Conservation (phyloP, 2,329 filamentous ascomycete genomes). For the Claviceps maximensis region DNA sequence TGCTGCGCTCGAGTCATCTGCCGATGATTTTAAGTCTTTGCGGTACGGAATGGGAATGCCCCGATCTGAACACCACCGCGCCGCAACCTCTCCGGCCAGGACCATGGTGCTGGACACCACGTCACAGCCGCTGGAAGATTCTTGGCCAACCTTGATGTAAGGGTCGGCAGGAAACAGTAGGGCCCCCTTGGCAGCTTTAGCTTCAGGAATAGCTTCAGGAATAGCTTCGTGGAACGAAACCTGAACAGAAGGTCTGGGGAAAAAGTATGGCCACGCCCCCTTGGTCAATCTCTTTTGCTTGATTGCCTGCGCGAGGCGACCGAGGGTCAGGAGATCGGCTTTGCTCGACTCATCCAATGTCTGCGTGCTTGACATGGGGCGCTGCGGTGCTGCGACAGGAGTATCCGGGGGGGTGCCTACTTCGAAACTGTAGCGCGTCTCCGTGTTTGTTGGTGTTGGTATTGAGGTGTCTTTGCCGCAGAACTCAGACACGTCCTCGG, state of each 20-base stretch:
- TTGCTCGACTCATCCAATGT: slow-evolving; percentile 30
- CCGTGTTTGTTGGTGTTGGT: slow-evolving; percentile 3
- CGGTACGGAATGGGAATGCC: slow-evolving; percentile 47
- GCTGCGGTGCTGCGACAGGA: slow-evolving; percentile 14
- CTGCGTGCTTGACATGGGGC: slow-evolving; percentile 28
- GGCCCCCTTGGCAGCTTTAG: slow-evolving; percentile 3
- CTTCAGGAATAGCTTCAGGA: slow-evolving; percentile 11
- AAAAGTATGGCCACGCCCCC: slow-evolving; percentile 37
- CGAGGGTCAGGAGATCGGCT: slow-evolving; percentile 33
- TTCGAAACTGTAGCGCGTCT: slow-evolving; percentile 13
- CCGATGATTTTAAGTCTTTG: slow-evolving; percentile 27
- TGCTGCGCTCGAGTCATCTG: slow-evolving; percentile 21
- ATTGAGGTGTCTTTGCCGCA: slow-evolving; percentile 22
- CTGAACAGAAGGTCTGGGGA: slow-evolving; percentile 27
- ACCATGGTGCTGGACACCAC: slow-evolving; percentile 38
- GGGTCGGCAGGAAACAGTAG: slow-evolving; percentile 31
- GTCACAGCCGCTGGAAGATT: slow-evolving; percentile 18
- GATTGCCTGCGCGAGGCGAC: slow-evolving; percentile 33
- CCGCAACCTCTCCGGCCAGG: slow-evolving; percentile 47
- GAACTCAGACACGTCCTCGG: slow-evolving; percentile 32
- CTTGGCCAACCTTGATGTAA: slow-evolving; percentile 28
- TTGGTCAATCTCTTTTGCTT: slow-evolving; percentile 28
- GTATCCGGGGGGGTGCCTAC: slow-evolving; percentile 16
- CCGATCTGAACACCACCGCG: slow-evolving; percentile 45
- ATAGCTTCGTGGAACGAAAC: slow-evolving; percentile 28